phyloP scores from a whole-genome alignment of 495 filamentous ascomycete species.

The Opeltia flavorubescens region DNA sequence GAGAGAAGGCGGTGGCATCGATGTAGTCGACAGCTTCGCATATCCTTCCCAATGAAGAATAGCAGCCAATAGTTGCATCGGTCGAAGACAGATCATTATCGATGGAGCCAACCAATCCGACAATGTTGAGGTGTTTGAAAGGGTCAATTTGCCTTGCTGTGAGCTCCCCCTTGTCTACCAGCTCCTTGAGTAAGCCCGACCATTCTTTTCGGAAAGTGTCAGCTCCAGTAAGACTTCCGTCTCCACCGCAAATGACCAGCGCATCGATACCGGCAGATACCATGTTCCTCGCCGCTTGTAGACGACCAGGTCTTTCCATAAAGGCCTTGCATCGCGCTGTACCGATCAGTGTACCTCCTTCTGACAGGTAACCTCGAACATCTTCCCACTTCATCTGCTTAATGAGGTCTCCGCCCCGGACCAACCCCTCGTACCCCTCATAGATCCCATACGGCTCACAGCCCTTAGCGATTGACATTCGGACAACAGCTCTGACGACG shows the following conservation, averaged over 20 bases:
- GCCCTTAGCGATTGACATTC: slow-evolving; percentile 73
- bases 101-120: slow-evolving; percentile 90
- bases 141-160: slow-evolving; percentile 52
- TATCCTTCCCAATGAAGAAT: slow-evolving; percentile 80
- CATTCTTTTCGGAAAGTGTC: slow-evolving; percentile 88
- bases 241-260: slow-evolving; percentile 91
- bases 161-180: slow-evolving; percentile 56
- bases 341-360: slow-evolving; percentile 93
- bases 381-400: slow-evolving; percentile 82
- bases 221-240: slow-evolving; percentile 92
- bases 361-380: slow-evolving; percentile 85
- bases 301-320: slow-evolving; percentile 68
- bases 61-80: slow-evolving; percentile 95
- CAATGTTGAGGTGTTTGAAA: slow-evolving; percentile 79
- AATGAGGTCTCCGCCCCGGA: slow-evolving; percentile 79
- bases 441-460: slow-evolving; percentile 84
- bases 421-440: slow-evolving; percentile 94
- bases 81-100: slow-evolving; percentile 97
- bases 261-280: slow-evolving; percentile 87
- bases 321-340: slow-evolving; percentile 86
- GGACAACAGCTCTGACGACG: slow-evolving; percentile 82
- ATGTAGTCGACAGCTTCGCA: slow-evolving; percentile 93
- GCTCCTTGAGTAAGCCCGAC: slow-evolving; percentile 71
- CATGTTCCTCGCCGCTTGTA: slow-evolving; percentile 85
- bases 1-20: slow-evolving; percentile 91